A percentile compares a stretch with the other conserved stretches of the same genome.
phyloP scores from a whole-genome alignment of 164 flowering plant species.

The Berberis vulgaris region DNA sequence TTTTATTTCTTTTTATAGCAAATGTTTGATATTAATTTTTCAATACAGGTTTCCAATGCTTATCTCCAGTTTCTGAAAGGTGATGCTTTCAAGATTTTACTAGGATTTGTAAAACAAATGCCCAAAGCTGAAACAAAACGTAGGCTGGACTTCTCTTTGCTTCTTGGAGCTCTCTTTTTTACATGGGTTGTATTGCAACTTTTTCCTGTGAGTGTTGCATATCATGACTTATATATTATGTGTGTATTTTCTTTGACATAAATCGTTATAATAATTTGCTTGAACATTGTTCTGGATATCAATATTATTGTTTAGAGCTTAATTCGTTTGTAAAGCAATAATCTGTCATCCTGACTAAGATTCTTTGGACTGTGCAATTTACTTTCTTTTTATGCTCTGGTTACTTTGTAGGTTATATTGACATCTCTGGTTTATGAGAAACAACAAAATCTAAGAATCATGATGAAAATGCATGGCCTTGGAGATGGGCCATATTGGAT shows the following conservation, averaged over 20 bases:
- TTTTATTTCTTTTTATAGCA: too few species aligned
- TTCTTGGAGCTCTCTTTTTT: slow-evolving; percentile 75
- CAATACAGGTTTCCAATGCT: slow-evolving; percentile 71
- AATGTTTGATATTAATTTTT: neutral
- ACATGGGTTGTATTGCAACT: slow-evolving; percentile 72
- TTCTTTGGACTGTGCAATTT: neutral
- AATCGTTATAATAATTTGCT: too few species aligned
- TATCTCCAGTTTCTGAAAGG: slow-evolving; percentile 62
- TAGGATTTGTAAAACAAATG: slow-evolving; percentile 90
- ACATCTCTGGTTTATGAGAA: slow-evolving; percentile 78
- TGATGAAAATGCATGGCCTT: slow-evolving; percentile 99
- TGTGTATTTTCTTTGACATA: too few species aligned
- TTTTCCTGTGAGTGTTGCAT: slow-evolving; percentile 60
- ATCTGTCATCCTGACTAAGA: neutral
- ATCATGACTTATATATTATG: too few species aligned
- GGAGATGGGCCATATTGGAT: slow-evolving; percentile 97
- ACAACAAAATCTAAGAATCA: slow-evolving; percentile 73
- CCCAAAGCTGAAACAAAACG: slow-evolving; percentile 55
- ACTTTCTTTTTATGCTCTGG: slow-evolving; percentile 2
- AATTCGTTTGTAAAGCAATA: neutral
- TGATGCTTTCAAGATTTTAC: slow-evolving; percentile 35
- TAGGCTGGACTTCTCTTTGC: slow-evolving; percentile 63
- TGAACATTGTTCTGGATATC: neutral
- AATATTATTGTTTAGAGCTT: neutral
- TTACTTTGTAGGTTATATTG: slow-evolving; percentile 55